Evolutionary conservation across 495 filamentous ascomycete genomes (phyloP), one percentile per base, ranked within the genome.

Genomic region (Cercophora sp.): DNA sequence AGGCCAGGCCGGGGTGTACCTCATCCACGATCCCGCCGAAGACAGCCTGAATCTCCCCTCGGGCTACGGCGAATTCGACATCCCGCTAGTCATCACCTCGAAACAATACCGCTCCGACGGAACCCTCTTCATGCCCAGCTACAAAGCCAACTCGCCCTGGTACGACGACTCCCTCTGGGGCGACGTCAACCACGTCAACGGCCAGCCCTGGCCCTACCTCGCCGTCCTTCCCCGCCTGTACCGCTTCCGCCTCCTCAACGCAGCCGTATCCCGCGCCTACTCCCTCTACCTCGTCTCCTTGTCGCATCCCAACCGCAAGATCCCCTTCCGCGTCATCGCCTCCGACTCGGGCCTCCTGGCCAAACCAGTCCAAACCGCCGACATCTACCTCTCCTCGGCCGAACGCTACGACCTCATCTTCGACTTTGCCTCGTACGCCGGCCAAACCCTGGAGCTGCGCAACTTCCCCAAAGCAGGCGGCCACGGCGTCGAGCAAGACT

Each of bases 141-240:
- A 54, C 9, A 71, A 80, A 26, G 54, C 44, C 5, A 66, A 55
- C 18, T 72, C 66, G 41, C 58, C 74, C 15, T 81, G 66, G 51
- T 78, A 79, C 24, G 78, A 81, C 51, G 64, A n/a, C n/a, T n/a
- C n/a, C n/a, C 58, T 75, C 15, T 81, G 66, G 51, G 79, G 78
- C 24, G 78, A 81, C 51, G 64, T 73, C 16, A 74, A 76, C 26
- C 63, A 71, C 25, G 78, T 81, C 40, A 80, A 81, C 53, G 78
- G 71, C 0, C 72, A 77, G 47, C 75, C 75, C 4, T 80, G 76
- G 75, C 77, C 78, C 1, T 75, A 67, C 52, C 46, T 77, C 1
- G 61, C 58, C 11, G 78, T 81, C 16, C 70, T 79, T 54, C 76
- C 76, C 1, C 68, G 78, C 52, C 78, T 78, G 50, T 81, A 81